Evolutionary conservation across 2,329 filamentous ascomycete genomes (phyloP).

Genomic region (Zymoseptoria brevis): DNA sequence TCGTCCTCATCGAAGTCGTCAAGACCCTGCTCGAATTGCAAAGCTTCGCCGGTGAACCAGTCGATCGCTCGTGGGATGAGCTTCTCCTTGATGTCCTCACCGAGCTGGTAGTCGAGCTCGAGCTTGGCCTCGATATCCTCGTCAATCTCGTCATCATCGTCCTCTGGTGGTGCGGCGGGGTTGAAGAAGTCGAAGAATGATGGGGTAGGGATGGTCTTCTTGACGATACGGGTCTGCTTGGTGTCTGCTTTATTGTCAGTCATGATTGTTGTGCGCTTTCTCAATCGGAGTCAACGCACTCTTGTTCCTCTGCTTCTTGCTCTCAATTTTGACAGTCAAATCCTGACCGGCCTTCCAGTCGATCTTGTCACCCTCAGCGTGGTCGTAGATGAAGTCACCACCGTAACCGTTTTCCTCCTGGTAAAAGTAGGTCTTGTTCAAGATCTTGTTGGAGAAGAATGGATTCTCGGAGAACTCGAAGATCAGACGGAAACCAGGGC

Average conservation of each 20-base stretch:
- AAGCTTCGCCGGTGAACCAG: slow-evolving; percentile 98
- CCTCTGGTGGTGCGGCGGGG: slow-evolving; percentile 78
- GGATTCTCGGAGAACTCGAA: slow-evolving; percentile 95
- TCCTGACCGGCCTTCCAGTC: slow-evolving; percentile 93
- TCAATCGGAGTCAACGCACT: too few relatives aligned
- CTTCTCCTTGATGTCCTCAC: slow-evolving; percentile 99
- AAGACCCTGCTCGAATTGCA: slow-evolving; percentile 90
- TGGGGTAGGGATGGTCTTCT: slow-evolving; percentile 97
- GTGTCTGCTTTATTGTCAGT: slow-evolving; percentile 58
- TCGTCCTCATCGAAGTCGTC: slow-evolving; percentile 77
- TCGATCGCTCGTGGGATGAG: slow-evolving; percentile 96
- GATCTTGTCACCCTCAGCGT: slow-evolving; percentile 96
- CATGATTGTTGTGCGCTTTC: too few relatives aligned
- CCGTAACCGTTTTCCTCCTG: slow-evolving; percentile 98
- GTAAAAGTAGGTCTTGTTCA: slow-evolving; percentile 98
- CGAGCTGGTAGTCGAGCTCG: slow-evolving; percentile 96
- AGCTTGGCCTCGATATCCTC: slow-evolving; percentile 95
- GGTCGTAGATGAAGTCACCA: slow-evolving; percentile 98
- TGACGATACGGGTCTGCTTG: slow-evolving; percentile 97
- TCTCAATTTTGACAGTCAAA: slow-evolving; percentile 87
- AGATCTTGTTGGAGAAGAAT: slow-evolving; percentile 93
- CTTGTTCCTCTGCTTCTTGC: slow-evolving; percentile 99
- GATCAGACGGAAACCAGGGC: slow-evolving; percentile 94
- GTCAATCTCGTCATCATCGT: slow-evolving; percentile 68
- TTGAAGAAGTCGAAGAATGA: slow-evolving; percentile 99